Evolutionary conservation across 2,329 filamentous ascomycete species (phyloP).

Genomic region (Fusarium pininemorale): DNA sequence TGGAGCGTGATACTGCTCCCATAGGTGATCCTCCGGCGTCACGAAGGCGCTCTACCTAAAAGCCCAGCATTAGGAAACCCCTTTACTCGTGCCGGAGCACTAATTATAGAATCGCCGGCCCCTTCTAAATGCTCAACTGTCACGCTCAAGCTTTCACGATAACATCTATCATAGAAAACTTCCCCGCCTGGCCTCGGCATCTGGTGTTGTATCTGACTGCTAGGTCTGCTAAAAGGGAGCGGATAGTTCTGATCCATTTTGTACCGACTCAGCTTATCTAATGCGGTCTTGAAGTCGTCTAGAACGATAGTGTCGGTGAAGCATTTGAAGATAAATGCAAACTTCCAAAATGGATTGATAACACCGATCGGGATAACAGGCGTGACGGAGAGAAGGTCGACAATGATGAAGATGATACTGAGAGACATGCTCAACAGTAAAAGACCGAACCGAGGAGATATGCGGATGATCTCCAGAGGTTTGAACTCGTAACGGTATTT

Average conservation of each 20-base stretch:
- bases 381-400: conserved; percentile 70
- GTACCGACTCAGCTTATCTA: conserved; percentile 46
- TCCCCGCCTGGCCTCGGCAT: not conserved
- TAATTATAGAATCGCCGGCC: not conserved
- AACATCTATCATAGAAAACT: not conserved
- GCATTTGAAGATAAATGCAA: conserved; percentile 58
- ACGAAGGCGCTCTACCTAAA: not conserved
- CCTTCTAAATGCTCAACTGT: conserved; percentile 4
- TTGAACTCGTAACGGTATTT: conserved; percentile 69
- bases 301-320: conserved; percentile 73
- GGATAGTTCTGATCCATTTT: conserved; percentile 24
- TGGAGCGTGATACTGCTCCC: not conserved
- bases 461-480: conserved; percentile 63
- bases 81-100: not conserved
- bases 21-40: fast-evolving
- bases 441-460: conserved; percentile 71
- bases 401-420: conserved; percentile 67
- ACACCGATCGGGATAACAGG: conserved; percentile 53
- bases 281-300: conserved; percentile 72
- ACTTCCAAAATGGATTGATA: conserved; percentile 35
- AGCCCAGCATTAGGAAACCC: not conserved
- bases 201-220: not conserved
- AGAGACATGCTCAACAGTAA: conserved; percentile 69
- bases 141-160: not conserved
- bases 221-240: conserved; percentile 16